phyloP scores from a whole-genome alignment of 345 rosid genomes.

The Anastatica hierochuntica region DNA sequence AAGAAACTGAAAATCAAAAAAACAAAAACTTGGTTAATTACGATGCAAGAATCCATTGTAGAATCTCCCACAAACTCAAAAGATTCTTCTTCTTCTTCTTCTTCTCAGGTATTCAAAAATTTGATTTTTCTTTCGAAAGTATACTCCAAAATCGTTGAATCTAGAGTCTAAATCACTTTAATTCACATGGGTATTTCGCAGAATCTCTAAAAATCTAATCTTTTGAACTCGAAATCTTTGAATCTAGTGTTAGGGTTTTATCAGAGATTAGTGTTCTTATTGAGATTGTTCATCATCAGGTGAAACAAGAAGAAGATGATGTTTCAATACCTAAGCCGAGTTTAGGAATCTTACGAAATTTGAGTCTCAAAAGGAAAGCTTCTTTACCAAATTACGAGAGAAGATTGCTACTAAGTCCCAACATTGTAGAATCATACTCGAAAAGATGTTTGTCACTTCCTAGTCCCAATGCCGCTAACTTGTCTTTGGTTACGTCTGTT shows the following conservation, averaged over 20 bases:
- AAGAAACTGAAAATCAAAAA: no score
- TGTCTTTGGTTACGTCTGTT: constrained; percentile 42
- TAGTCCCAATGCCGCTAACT: constrained; percentile 46
- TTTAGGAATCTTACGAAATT: constrained; percentile 52
- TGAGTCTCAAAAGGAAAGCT: constrained; percentile 61
- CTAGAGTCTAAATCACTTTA: no score
- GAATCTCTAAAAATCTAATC: background rate
- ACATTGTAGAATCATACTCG: constrained; percentile 42
- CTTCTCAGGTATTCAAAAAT: constrained; percentile 20
- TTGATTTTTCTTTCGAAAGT: background rate
- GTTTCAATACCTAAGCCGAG: constrained; percentile 33
- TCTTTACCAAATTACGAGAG: constrained; percentile 44
- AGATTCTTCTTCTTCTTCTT: background rate
- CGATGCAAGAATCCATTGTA: constrained; percentile 11
- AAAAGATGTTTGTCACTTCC: constrained; percentile 76
- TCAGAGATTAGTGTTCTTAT: no score
- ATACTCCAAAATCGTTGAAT: background rate
- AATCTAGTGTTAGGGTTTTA: no score
- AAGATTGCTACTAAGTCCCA: constrained; percentile 53
- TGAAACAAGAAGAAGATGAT: constrained; percentile 28
- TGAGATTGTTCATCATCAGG: constrained; percentile 14
- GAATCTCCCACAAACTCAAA: background rate
- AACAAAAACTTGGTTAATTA: no score
- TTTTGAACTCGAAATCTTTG: no score
- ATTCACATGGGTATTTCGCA: background rate